Evolutionary conservation across 495 filamentous ascomycete species (phyloP).

Genomic region (Letharia lupina): DNA sequence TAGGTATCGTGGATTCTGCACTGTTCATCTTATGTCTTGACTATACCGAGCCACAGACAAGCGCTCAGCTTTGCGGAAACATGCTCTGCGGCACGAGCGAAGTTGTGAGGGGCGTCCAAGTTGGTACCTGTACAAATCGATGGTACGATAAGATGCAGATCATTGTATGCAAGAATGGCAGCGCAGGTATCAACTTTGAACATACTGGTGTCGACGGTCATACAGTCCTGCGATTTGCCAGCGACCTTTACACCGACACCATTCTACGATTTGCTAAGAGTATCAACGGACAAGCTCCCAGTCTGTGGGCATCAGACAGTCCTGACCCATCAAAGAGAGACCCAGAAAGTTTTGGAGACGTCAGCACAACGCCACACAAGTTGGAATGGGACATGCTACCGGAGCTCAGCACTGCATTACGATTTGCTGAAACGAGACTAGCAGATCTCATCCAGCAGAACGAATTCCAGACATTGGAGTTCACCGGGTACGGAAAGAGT

Average conservation of each 20-base stretch:
- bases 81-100: slow-evolving; percentile 96
- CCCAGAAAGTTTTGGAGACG: slow-evolving; percentile 86
- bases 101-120: slow-evolving; percentile 86
- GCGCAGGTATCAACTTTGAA: slow-evolving; percentile 97
- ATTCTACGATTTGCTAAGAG: slow-evolving; percentile 92
- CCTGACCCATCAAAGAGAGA: slow-evolving; percentile 93
- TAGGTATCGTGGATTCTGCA: slow-evolving; percentile 89
- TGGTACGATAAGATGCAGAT: slow-evolving; percentile 99
- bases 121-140: slow-evolving; percentile 93
- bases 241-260: slow-evolving; percentile 94
- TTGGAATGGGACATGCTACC: slow-evolving; percentile 97
- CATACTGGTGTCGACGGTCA: slow-evolving; percentile 98
- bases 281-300: slow-evolving; percentile 92
- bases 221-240: slow-evolving; percentile 91
- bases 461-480: slow-evolving; percentile 90
- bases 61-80: slow-evolving; percentile 81
- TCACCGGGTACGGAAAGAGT: slow-evolving; percentile 84
- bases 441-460: slow-evolving; percentile 95
- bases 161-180: slow-evolving; percentile 98
- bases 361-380: slow-evolving; percentile 89
- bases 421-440: slow-evolving; percentile 90
- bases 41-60: slow-evolving; percentile 73
- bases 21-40: slow-evolving; percentile 89
- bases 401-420: slow-evolving; percentile 80
- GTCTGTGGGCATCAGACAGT: slow-evolving; percentile 80